Conservation (phyloP, 2,329 filamentous ascomycete genomes). For the Hymenoscyphus scutula region DNA sequence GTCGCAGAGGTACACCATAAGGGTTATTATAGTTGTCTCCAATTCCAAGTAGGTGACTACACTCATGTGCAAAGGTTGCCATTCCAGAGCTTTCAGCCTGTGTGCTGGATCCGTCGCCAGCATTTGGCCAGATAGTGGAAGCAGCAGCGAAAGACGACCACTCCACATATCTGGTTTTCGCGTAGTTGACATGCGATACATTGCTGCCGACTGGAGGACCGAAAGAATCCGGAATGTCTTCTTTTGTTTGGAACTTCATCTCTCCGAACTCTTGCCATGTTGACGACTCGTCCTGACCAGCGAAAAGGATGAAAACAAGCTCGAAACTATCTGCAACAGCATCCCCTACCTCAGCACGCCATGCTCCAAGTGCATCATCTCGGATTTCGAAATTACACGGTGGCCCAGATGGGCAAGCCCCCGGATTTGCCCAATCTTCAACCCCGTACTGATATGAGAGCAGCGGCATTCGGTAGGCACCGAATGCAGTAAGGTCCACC, state of each 20-base stretch:
- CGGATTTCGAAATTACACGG: slow-evolving; percentile 17
- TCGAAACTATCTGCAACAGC: slow-evolving; percentile 15
- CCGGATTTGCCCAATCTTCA: slow-evolving; percentile 12
- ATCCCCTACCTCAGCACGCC: slow-evolving; percentile 18
- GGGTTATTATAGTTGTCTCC: slow-evolving; percentile 23
- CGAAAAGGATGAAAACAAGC: slow-evolving; percentile 17
- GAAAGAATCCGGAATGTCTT: slow-evolving; percentile 19
- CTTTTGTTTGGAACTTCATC: slow-evolving; percentile 21
- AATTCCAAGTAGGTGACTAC: slow-evolving; percentile 20
- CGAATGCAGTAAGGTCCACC: slow-evolving; percentile 20
- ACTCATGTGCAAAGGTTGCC: slow-evolving; percentile 20
- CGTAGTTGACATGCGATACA: slow-evolving; percentile 15
- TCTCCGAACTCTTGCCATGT: slow-evolving; percentile 25
- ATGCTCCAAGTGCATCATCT: slow-evolving; percentile 16
- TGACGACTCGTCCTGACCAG: slow-evolving; percentile 20
- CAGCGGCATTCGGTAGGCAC: slow-evolving; percentile 15
- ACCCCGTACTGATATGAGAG: slow-evolving; percentile 21
- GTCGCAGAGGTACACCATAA: slow-evolving; percentile 14
- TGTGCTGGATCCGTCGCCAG: slow-evolving; percentile 6
- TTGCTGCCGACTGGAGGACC: slow-evolving; percentile 15
- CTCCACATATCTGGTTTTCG: slow-evolving; percentile 19
- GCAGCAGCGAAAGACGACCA: slow-evolving; percentile 21
- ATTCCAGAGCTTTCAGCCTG: slow-evolving; percentile 18
- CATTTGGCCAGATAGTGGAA: slow-evolving; percentile 18
- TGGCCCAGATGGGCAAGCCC: slow-evolving; percentile 11